These are phyloP conservation scores for Apiotrichum akiyoshidainum DNA, from an alignment of 1,284 basidiomycete genomes.

Conservation along the genomic window DNA sequence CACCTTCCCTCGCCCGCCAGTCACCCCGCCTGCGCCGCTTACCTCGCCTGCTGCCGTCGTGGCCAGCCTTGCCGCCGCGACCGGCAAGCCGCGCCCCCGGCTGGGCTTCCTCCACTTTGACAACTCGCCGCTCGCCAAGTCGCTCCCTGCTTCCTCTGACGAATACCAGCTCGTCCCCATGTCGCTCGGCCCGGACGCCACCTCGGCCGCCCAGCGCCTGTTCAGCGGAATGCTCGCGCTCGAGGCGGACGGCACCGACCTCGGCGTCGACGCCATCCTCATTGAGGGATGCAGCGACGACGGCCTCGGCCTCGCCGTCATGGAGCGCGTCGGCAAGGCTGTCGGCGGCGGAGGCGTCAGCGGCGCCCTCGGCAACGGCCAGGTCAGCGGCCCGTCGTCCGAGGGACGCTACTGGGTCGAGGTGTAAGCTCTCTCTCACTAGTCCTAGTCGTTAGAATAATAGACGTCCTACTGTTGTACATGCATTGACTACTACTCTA, in stretches of 20 bases:
- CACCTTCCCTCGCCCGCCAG: conserved; percentile 51
- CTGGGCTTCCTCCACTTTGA: conserved; percentile 69
- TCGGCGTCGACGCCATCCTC: conserved; percentile 76
- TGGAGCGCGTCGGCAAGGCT: conserved; percentile 97
- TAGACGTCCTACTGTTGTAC: conserved; percentile 10
- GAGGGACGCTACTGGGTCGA: conserved; percentile 23
- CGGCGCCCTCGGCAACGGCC: conserved; percentile 32
- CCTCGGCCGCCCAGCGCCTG: conserved; percentile 71
- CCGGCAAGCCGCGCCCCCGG: conserved; percentile 24
- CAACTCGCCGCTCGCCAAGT: conserved; percentile 54
- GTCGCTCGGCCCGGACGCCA: conserved; percentile 66
- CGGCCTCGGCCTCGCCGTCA: conserved; percentile 85
- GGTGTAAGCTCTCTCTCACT: conserved; percentile 11
- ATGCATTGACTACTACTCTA: conserved; percentile 3
- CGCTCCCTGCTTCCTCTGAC: conserved; percentile 4
- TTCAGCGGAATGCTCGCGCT: conserved; percentile 85
- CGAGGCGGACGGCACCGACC: conserved; percentile 53
- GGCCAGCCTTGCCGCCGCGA: not conserved
- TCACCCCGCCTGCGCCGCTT: conserved; percentile 22
- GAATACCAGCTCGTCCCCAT: conserved; percentile 35
- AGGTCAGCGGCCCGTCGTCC: conserved; percentile 14
- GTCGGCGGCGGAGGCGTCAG: conserved; percentile 58
- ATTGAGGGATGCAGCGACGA: conserved; percentile 81
- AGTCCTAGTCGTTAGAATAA: not conserved
- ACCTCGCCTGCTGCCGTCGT: conserved; percentile 13